Conservation (phyloP, 1,139 yeast species). For the Geotrichum macrosporum region DNA sequence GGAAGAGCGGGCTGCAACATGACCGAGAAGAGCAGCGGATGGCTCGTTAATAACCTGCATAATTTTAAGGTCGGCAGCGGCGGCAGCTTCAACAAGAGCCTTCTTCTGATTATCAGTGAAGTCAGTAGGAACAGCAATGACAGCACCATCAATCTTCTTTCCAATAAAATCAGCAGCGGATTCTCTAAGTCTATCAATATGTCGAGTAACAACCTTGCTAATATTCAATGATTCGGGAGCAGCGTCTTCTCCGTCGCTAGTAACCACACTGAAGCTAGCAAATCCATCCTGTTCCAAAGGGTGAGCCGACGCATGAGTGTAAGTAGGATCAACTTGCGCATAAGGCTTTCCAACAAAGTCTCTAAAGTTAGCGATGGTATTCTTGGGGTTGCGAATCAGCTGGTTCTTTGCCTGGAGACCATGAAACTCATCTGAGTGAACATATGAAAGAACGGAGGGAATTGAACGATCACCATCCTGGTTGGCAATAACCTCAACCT, state of each 20-base stretch:
- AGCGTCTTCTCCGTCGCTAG: slow-evolving; percentile 31
- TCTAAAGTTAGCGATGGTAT: slow-evolving; percentile 88
- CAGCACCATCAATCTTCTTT: slow-evolving; percentile 71
- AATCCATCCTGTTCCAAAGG: slow-evolving; percentile 69
- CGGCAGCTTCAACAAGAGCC: slow-evolving; percentile 59
- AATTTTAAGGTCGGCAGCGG: slow-evolving; percentile 70
- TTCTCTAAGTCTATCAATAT: slow-evolving; percentile 69
- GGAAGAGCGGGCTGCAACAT: slow-evolving; percentile 42
- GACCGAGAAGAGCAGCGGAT: slow-evolving; percentile 83
- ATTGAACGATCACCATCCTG: slow-evolving; percentile 98
- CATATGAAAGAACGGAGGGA: slow-evolving; percentile 87
- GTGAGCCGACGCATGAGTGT: slow-evolving; percentile 61
- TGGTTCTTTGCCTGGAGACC: slow-evolving; percentile 96
- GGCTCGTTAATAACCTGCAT: slow-evolving; percentile 92
- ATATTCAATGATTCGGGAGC: slow-evolving; percentile 54
- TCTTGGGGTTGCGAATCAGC: slow-evolving; percentile 80
- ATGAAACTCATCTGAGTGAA: slow-evolving; percentile 92
- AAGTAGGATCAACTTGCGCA: slow-evolving; percentile 61
- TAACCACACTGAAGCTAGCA: slow-evolving; percentile 59
- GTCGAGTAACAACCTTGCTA: slow-evolving; percentile 78
- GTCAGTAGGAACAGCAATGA: slow-evolving; percentile 87
- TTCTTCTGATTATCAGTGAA: slow-evolving; percentile 69
- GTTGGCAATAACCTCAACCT: slow-evolving; percentile 95
- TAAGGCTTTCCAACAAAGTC: slow-evolving; percentile 80
- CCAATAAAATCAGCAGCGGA: slow-evolving; percentile 96